Evolutionary conservation across 306 rosid species (phyloP).

Genomic region (Crataegus laevigata): DNA sequence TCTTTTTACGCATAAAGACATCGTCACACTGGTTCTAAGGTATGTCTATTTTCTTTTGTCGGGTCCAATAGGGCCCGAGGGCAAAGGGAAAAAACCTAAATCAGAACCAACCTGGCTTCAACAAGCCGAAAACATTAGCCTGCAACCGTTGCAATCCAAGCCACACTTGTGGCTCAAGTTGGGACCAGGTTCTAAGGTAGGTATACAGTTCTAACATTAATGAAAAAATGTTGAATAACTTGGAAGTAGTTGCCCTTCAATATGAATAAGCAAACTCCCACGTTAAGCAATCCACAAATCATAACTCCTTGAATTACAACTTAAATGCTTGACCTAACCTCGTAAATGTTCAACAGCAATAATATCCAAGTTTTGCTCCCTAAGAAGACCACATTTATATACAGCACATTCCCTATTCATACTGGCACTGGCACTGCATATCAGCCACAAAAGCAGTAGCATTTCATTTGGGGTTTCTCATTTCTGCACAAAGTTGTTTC

Average conservation of each 20-base stretch:
- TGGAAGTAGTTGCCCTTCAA: neutral
- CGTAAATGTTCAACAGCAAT: neutral
- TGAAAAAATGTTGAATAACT: neutral
- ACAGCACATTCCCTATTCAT: neutral
- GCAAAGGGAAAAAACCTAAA: too few species aligned
- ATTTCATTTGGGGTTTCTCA: neutral
- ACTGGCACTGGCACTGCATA: neutral
- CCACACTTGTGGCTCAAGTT: too few species aligned
- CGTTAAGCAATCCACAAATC: neutral
- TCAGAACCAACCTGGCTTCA: too few species aligned
- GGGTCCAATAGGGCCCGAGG: too few species aligned
- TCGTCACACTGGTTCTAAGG: neutral
- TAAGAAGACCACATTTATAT: neutral
- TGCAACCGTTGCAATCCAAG: too few species aligned
- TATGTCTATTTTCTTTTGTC: neutral
- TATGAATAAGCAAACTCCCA: neutral
- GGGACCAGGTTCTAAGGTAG: neutral
- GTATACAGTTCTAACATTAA: neutral
- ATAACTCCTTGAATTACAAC: neutral
- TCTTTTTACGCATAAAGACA: neutral
- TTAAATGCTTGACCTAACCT: neutral
- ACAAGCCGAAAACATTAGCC: too few species aligned
- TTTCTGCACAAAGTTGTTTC: neutral
- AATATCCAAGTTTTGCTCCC: neutral
- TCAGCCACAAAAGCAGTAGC: neutral